A percentile compares a stretch with the other conserved stretches of the same genome.
Conservation (phyloP, 257 asterid species). For the Lantana camara region DNA sequence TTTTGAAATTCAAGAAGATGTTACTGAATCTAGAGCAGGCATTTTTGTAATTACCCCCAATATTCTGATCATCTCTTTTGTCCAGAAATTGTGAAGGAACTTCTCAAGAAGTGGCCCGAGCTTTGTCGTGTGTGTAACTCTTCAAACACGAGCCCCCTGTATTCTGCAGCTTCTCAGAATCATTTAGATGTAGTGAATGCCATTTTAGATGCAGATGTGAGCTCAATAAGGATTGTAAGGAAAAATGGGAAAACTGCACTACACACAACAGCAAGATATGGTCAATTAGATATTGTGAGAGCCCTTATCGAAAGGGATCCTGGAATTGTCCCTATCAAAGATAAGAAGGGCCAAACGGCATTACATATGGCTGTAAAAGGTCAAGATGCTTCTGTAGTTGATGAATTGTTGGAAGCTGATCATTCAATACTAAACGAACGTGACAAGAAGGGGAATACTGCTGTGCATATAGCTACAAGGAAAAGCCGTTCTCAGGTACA, state of each 20-base stretch:
- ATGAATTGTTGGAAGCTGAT: slow-evolving; percentile 80
- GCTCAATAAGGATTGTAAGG: slow-evolving; percentile 69
- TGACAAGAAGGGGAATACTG: slow-evolving; percentile 95
- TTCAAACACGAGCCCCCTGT: slow-evolving; percentile 92
- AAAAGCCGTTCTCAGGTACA: slow-evolving; percentile 87
- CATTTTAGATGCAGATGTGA: slow-evolving; percentile 77
- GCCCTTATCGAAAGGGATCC: slow-evolving; percentile 77
- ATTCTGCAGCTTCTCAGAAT: slow-evolving; percentile 81
- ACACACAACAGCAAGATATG: slow-evolving; percentile 93
- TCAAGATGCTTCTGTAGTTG: slow-evolving; percentile 71
- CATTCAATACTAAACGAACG: slow-evolving; percentile 72
- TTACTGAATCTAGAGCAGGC: not conserved
- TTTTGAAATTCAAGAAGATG: not conserved
- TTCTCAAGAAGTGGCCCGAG: slow-evolving; percentile 84
- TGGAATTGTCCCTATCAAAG: slow-evolving; percentile 72
- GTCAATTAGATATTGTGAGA: slow-evolving; percentile 64
- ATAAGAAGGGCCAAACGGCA: slow-evolving; percentile 97
- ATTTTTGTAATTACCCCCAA: not conserved
- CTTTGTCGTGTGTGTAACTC: slow-evolving; percentile 89
- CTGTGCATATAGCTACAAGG: slow-evolving; percentile 86
- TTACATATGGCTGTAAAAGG: slow-evolving; percentile 99
- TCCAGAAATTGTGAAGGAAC: slow-evolving; percentile 69
- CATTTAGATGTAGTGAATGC: slow-evolving; percentile 80
- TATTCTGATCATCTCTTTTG: slow-evolving; percentile 19
- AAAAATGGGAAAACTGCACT: slow-evolving; percentile 92